phyloP scores from a whole-genome alignment of 2,329 filamentous ascomycete genomes.

The Ramularia collo-cygni region DNA sequence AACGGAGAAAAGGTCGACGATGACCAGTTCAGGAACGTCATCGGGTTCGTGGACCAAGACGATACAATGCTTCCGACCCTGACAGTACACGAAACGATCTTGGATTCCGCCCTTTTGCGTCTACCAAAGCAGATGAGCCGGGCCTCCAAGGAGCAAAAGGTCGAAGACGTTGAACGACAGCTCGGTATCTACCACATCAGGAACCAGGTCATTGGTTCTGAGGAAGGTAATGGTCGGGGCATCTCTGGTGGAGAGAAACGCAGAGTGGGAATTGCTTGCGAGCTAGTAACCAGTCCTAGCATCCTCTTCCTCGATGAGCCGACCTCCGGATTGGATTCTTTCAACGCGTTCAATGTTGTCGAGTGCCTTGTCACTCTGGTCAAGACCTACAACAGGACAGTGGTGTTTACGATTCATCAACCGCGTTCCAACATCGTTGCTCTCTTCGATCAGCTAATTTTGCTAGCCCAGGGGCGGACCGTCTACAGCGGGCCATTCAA shows the following conservation, averaged over 20 bases:
- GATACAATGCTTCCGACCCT: constrained; percentile 94
- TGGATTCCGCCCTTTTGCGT: constrained; percentile 85
- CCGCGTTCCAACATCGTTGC: constrained; percentile 97
- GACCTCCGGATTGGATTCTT: constrained; percentile 91
- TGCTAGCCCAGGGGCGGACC: constrained; percentile 79
- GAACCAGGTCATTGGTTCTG: constrained; percentile 90
- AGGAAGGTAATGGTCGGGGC: constrained; percentile 87
- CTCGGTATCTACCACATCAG: constrained; percentile 91
- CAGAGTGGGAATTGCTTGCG: constrained; percentile 92
- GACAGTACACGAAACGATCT: constrained; percentile 95
- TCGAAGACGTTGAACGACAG: constrained; percentile 89
- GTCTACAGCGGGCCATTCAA: constrained; percentile 91
- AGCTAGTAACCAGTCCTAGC: constrained; percentile 92
- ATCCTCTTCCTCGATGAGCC: constrained; percentile 97
- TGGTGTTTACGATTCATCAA: constrained; percentile 97
- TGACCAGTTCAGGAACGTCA: constrained; percentile 78
- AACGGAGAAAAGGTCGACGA: constrained; percentile 88
- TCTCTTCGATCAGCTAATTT: constrained; percentile 86
- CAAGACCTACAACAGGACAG: constrained; percentile 92
- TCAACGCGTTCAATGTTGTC: constrained; percentile 96
- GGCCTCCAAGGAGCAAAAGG: constrained; percentile 80
- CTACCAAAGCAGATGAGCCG: constrained; percentile 88
- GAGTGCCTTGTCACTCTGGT: constrained; percentile 92
- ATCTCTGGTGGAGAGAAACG: constrained; percentile 97
- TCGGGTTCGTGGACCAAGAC: constrained; percentile 97